Evolutionary conservation across 495 filamentous ascomycete genomes (phyloP), one percentile per base, ranked within the genome.

Genomic region (Neurospora sp.): DNA sequence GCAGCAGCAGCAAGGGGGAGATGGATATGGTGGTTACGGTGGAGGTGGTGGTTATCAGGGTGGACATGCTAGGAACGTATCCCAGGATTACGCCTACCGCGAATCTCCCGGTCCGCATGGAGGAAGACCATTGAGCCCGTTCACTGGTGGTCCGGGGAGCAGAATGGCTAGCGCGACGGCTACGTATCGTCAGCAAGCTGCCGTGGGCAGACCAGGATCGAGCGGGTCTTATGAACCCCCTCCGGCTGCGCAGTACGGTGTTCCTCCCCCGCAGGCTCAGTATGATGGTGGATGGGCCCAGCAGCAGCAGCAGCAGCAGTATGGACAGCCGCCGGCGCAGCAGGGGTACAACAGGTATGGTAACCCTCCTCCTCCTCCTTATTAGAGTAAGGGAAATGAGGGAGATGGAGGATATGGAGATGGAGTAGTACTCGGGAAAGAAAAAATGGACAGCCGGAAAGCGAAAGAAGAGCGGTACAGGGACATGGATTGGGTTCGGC

Each of bases 171-270:
- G 46, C 20, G n/a, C 83, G 70, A 80, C 71, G 18, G 73, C 80
- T 20, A 72, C 79, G 0, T 86, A 86, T 54, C 46, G 46, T 12
- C 46, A 54, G 0, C 35, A 35, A 5, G 35, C 35, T 31, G 35
- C 35, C 35, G 31, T 31, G 46, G 54, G 23, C 3, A 79, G 83
- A 16, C 83, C 83, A 11, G 82, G 81, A 10, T 84, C 82, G 0
- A 81, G 79, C 35, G 82, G 83, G 46, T 82, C 82, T n/a, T 85
- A 85, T 70, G 84, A 85, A 72, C 82, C 83, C 3, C 83, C 83
- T 18, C 81, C 83, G 7, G 80, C 81, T 72, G 70, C 73, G 14
- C 78, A 78, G 71, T 76, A 77, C 23, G 76, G 74, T 8, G 46
- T 37, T 14, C 74, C 71, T 0, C 78, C 76, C 1, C 72, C 74